Evolutionary conservation across 2,329 filamentous ascomycete species (phyloP).

Genomic region (Colletotrichum kahawae): DNA sequence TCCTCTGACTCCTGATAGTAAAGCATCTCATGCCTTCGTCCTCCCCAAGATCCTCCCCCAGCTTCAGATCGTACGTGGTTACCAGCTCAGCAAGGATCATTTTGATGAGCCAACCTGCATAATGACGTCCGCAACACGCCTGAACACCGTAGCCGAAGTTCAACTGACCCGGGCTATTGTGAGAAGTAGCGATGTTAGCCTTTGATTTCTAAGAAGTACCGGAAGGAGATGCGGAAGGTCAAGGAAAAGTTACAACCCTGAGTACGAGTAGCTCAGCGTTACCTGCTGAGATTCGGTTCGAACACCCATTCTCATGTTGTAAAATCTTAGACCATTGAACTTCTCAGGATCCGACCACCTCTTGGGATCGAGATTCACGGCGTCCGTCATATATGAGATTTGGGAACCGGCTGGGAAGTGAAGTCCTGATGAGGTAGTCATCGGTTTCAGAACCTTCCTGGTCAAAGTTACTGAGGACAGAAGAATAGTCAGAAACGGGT

Average conservation of each 20-base stretch:
- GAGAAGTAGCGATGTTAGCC: not conserved
- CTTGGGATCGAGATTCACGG: not conserved
- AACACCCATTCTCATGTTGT: not conserved
- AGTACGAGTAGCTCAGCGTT: not conserved
- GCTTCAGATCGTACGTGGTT: not conserved
- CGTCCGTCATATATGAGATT: not conserved
- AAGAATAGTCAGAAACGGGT: not conserved
- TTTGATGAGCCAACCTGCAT: not conserved
- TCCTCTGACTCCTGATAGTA: not conserved
- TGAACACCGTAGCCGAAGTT: not conserved
- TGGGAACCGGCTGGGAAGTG: not conserved
- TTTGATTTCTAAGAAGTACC: too few species aligned
- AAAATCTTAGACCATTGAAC: not conserved
- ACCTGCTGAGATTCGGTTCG: not conserved
- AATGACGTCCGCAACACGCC: not conserved
- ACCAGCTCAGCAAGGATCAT: not conserved
- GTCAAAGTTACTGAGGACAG: not conserved
- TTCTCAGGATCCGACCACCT: not conserved
- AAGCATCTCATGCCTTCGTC: not conserved
- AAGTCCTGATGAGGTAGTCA: not conserved
- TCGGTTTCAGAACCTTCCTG: not conserved
- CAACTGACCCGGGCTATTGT: not conserved
- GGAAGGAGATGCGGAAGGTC: not conserved
- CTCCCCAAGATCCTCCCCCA: not conserved
- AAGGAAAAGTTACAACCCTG: not conserved